phyloP scores from a whole-genome alignment of 148 eudicot genomes.

The Camellia granthamiana region DNA sequence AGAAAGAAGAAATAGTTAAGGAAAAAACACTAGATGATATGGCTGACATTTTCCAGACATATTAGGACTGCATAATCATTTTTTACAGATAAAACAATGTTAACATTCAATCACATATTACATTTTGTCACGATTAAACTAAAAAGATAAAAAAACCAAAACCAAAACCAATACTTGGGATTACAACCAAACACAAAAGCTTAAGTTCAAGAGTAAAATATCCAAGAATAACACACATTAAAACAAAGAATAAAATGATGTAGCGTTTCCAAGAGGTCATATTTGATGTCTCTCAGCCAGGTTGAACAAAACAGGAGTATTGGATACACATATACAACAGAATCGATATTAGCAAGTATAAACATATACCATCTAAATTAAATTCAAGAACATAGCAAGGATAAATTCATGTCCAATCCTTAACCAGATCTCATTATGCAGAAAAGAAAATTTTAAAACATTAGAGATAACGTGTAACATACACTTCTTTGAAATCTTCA shows the following conservation, averaged over 20 bases:
- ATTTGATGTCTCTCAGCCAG: not conserved
- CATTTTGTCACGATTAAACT: too few species aligned
- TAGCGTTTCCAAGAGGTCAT: not conserved
- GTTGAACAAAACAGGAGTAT: not conserved
- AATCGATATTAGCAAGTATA: not conserved
- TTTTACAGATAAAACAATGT: not conserved
- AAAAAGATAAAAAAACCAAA: not conserved
- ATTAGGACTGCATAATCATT: not conserved
- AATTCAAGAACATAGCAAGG: not conserved
- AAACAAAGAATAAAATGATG: not conserved
- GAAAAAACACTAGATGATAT: not conserved
- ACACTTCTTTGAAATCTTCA: conserved; percentile 67
- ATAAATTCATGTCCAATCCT: not conserved
- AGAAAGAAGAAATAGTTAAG: too few species aligned
- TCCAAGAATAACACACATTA: not conserved
- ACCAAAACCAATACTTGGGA: not conserved
- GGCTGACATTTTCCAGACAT: not conserved
- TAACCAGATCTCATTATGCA: not conserved
- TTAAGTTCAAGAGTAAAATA: not conserved
- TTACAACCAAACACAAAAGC: not conserved
- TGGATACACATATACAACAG: not conserved
- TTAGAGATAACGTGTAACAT: conserved; percentile 33
- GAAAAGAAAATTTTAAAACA: not conserved
- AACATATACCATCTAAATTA: not conserved
- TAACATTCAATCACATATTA: not conserved